These are phyloP conservation scores for Entophlyctis helioformis DNA, from an alignment of 192 early-diverging fungal species.

Conservation along the genomic window DNA sequence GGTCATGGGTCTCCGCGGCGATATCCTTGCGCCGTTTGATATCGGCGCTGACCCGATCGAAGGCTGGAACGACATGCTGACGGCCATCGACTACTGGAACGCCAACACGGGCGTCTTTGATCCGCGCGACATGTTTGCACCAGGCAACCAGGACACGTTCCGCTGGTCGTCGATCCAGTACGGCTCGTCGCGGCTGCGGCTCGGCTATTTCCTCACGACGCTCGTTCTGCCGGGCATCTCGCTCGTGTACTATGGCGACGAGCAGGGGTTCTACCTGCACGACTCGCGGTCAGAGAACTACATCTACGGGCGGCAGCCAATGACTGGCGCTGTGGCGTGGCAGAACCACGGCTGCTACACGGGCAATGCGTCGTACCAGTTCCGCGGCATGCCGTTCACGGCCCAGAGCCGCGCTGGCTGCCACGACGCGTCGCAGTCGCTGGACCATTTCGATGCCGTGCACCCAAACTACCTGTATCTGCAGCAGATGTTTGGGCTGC, in stretches of 20 bases:
- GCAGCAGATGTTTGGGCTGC: not conserved
- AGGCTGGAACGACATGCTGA: slow-evolving; percentile 6
- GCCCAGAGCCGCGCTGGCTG: not conserved
- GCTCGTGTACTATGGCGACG: slow-evolving; percentile 4
- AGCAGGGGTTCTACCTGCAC: slow-evolving; percentile 3
- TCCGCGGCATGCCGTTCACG: not conserved
- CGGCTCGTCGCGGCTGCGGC: not conserved
- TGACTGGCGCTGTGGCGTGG: not conserved
- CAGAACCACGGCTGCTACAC: slow-evolving; percentile 1
- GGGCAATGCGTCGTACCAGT: slow-evolving; percentile 1
- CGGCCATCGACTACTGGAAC: slow-evolving; percentile 2
- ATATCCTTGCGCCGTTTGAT: slow-evolving; percentile 1
- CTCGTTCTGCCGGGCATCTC: slow-evolving; percentile 2
- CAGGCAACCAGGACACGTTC: slow-evolving; percentile 1
- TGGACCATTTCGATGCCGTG: slow-evolving; percentile 2
- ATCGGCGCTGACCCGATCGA: not conserved
- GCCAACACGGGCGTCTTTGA: slow-evolving; percentile 2
- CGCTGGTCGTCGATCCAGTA: not conserved
- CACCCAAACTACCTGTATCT: not conserved
- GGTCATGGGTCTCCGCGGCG: slow-evolving; percentile 3
- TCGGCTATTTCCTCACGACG: not conserved
- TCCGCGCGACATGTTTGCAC: slow-evolving; percentile 7
- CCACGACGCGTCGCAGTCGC: not conserved
- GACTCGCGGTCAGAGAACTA: slow-evolving; percentile 1
- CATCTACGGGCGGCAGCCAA: slow-evolving; percentile 1